Evolutionary conservation across 2,329 filamentous ascomycete species (phyloP).

Genomic region (Stemphylium lycopersici): DNA sequence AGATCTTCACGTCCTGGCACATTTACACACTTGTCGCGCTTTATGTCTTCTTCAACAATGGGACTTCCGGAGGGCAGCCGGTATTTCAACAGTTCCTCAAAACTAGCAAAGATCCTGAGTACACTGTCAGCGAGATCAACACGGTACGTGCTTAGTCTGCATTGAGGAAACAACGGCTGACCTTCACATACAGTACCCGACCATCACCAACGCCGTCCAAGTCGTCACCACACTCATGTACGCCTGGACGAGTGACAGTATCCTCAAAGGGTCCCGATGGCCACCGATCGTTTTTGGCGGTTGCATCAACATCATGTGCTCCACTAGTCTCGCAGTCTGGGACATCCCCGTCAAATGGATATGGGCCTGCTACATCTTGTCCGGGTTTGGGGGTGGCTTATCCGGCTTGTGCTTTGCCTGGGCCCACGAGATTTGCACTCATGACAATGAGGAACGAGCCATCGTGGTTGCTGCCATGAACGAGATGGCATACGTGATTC

Average conservation of each 20-base stretch:
- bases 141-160: conserved; percentile 9
- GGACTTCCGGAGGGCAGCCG: background rate
- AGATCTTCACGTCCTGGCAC: conserved; percentile 11
- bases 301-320: conserved; percentile 24
- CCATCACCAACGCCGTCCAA: conserved; percentile 26
- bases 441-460: conserved; percentile 69
- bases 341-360: conserved; percentile 56
- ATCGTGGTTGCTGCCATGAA: conserved; percentile 72
- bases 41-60: conserved; percentile 12
- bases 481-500: conserved; percentile 71
- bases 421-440: conserved; percentile 62
- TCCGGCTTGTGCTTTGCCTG: conserved; percentile 60
- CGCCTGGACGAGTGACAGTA: conserved; percentile 29
- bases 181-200: conserved; percentile 21
- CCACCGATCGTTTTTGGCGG: conserved; percentile 28
- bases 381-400: conserved; percentile 55
- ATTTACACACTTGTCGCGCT: conserved; percentile 21
- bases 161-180: background rate
- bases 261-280: conserved; percentile 24
- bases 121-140: conserved; percentile 22
- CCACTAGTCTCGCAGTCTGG: conserved; percentile 22
- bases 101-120: conserved; percentile 21
- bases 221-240: conserved; percentile 26
- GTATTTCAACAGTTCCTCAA: conserved; percentile 27
- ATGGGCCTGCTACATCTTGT: conserved; percentile 67